Evolutionary conservation across 495 filamentous ascomycete species (phyloP), one percentile per base, ranked within the genome.

Genomic region (Penicillium chermesinum): DNA sequence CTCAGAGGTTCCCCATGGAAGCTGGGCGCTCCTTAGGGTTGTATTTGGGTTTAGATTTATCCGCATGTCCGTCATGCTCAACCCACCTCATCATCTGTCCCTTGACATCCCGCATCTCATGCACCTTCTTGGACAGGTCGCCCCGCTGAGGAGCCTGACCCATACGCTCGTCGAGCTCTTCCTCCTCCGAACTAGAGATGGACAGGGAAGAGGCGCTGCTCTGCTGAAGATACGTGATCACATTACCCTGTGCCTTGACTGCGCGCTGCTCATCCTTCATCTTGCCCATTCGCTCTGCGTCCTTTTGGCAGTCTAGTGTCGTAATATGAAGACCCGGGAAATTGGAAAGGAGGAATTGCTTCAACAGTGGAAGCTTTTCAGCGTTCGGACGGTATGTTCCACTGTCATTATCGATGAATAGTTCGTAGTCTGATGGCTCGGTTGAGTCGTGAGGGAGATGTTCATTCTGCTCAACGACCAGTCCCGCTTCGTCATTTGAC

Each of bases 321-420:
- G 78, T 69, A 25, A 97, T 63, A 14, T 80, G 77, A 10, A 97
- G 64, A 1, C 89, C 91, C 0, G 83, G 84, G 22, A 97, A 80
- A 48, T 86, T 87, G 12, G 53, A 61, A 9, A 80, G 68, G 18
- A 97, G 58, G 58, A 91, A 93, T 13, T 69, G 54, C 22, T 81
- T 77, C 7, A 97, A 70, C 0, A 83, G 57, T 0, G 86, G 85
- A 7, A 97, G 77, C 4, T 85, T 70, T 6, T 82, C 75, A 19
- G 83, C 80, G 52, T 89, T 88, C 0, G 91, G 91, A 0, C 91
- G 81, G 62, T 97, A 97, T 0, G 91, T 97, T 12, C 91, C 91
- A 55, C 81, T 86, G 64, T 95, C 91, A 50, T 97, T 97, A 70
- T 97, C 91, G 55, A 97, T 96, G 42, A 93, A 75, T 3, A 97